A percentile compares a stretch with the other conserved stretches of the same genome.
phyloP scores from a whole-genome alignment of 768 basidiomycete species.

The Dentipellis fragilis region DNA sequence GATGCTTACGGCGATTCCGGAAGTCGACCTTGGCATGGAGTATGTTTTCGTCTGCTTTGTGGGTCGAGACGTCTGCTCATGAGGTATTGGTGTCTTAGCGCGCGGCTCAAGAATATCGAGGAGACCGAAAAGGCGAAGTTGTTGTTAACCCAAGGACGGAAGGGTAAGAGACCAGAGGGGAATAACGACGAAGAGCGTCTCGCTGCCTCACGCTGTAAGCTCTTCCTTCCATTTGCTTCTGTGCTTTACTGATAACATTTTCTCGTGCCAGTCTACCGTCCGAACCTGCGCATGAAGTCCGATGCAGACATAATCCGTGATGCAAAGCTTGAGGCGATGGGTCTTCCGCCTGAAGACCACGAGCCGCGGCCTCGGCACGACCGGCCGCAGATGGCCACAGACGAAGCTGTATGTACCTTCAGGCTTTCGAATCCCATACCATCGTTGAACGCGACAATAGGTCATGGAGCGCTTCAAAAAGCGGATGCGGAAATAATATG shows the following conservation, averaged over 20 bases:
- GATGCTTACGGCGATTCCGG: conserved; percentile 97
- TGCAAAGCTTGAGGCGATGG: conserved; percentile 82
- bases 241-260: not conserved
- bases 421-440: not conserved
- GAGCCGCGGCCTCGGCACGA: conserved; percentile 35
- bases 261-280: conserved; percentile 63
- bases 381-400: conserved; percentile 76
- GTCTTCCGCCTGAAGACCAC: conserved; percentile 46
- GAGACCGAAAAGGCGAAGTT: conserved; percentile 96
- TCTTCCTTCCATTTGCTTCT: conserved; percentile 1
- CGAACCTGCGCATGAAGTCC: conserved; percentile 72
- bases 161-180: conserved; percentile 32
- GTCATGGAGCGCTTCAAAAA: conserved; percentile 98
- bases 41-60: conserved; percentile 31
- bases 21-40: conserved; percentile 99
- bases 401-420: conserved; percentile 62
- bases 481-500: conserved; percentile 63
- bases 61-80: no score
- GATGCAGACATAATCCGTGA: conserved; percentile 84
- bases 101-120: conserved; percentile 89
- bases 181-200: conserved; percentile 74
- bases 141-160: conserved; percentile 63
- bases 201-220: conserved; percentile 78
- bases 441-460: conserved; percentile 25
- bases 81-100: conserved; percentile 31